Evolutionary conservation across 108 stramenopile species (phyloP).

Genomic region (Seminavis robusta): DNA sequence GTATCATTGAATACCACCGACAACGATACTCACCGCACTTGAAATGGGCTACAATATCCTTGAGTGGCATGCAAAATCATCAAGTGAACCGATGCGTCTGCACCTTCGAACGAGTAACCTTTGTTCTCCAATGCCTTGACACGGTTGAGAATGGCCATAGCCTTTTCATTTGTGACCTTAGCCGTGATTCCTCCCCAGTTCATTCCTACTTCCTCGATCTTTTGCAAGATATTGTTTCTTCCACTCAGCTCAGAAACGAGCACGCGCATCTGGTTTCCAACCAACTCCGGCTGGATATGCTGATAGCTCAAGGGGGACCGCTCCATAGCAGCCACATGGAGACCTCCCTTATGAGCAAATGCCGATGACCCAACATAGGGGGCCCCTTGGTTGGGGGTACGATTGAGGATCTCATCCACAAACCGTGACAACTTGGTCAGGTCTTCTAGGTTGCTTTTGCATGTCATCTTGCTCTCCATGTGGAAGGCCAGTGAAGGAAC

Average conservation of each 20-base stretch:
- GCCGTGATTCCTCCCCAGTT: slow-evolving; percentile 23
- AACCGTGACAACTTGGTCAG: slow-evolving; percentile 82
- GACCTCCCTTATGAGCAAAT: slow-evolving; percentile 95
- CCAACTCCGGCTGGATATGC: slow-evolving; percentile 81
- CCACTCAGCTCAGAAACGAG: slow-evolving; percentile 87
- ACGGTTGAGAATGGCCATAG: slow-evolving; percentile 78
- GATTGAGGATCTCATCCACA: slow-evolving; percentile 89
- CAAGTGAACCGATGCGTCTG: slow-evolving; percentile 89
- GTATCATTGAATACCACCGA: too few species aligned
- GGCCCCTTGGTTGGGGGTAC: slow-evolving; percentile 53
- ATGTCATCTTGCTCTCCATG: slow-evolving; percentile 48
- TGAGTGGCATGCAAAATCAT: slow-evolving; percentile 89
- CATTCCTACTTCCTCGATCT: slow-evolving; percentile 69
- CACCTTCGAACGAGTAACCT: slow-evolving; percentile 94
- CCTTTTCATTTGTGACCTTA: slow-evolving; percentile 47
- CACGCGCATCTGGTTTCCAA: slow-evolving; percentile 84
- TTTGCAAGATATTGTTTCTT: slow-evolving; percentile 87
- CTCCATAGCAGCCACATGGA: slow-evolving; percentile 92
- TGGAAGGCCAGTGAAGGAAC: slow-evolving; percentile 82
- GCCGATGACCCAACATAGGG: slow-evolving; percentile 89
- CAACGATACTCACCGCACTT: too few species aligned
- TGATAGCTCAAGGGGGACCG: slow-evolving; percentile 80
- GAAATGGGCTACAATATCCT: slow-evolving; percentile 88
- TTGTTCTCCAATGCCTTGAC: slow-evolving; percentile 84
- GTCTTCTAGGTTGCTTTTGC: slow-evolving; percentile 53